phyloP scores from a whole-genome alignment of 495 filamentous ascomycete species.

The Parathielavia hyrcaniae region DNA sequence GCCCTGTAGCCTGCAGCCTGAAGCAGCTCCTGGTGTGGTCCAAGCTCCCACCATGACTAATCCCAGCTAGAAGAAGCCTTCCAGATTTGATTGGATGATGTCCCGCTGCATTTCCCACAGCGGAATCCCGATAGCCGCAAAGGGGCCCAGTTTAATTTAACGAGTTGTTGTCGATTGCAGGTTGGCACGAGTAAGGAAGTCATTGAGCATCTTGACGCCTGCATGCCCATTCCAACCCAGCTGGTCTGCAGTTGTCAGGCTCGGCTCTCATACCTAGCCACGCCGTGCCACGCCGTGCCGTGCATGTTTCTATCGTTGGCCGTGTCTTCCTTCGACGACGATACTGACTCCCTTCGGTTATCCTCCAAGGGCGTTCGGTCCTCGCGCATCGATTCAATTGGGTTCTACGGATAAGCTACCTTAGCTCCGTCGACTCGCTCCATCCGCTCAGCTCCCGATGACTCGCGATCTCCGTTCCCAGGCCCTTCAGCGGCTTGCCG shows the following conservation, averaged over 20 bases:
- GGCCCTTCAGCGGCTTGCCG: constrained; percentile 67
- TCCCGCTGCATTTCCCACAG: too few species aligned
- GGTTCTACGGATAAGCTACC: too few species aligned
- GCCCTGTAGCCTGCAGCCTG: constrained; percentile 44
- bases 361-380: background rate
- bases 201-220: too few species aligned
- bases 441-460: constrained; percentile 29
- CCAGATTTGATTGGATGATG: too few species aligned
- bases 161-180: background rate
- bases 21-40: background rate
- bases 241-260: constrained; percentile 1
- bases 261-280: background rate
- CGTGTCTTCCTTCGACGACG: background rate
- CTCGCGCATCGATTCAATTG: background rate
- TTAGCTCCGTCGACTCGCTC: background rate
- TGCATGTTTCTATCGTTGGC: constrained; percentile 3
- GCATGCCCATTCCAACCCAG: background rate
- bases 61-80: background rate
- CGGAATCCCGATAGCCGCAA: too few species aligned
- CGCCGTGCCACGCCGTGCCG: constrained; percentile 1
- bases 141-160: background rate
- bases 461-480: constrained; percentile 51
- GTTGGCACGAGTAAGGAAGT: too few species aligned
- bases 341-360: background rate
- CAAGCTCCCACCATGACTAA: too few species aligned